These are phyloP conservation scores for Pilaira anomala DNA, from an alignment of 192 early-diverging fungal genomes.

Conservation along the genomic window DNA sequence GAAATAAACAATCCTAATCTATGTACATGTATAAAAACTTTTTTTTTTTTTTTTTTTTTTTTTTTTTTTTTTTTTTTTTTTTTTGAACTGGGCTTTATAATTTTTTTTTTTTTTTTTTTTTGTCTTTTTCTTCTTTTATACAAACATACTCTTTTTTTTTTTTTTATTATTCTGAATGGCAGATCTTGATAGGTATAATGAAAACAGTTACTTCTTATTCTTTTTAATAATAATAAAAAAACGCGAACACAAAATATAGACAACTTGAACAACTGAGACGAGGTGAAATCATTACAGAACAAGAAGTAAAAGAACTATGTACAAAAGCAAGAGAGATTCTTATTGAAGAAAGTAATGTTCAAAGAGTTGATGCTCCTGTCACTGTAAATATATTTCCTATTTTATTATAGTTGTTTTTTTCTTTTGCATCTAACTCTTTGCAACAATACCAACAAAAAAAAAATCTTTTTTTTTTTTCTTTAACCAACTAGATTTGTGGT, in stretches of 20 bases:
- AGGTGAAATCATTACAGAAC: slow-evolving; percentile 91
- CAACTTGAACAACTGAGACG: slow-evolving; percentile 86
- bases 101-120: slow-evolving; percentile 4
- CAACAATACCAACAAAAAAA: background rate
- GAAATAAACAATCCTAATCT: background rate
- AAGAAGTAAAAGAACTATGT: slow-evolving; percentile 92
- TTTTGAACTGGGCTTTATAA: no score
- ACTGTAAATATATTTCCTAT: slow-evolving; percentile 56
- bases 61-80: slow-evolving; percentile 5
- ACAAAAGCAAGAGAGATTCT: slow-evolving; percentile 93
- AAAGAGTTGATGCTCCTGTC: slow-evolving; percentile 92
- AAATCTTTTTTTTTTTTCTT: background rate
- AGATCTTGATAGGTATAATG: slow-evolving; percentile 11
- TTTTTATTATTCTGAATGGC: slow-evolving; percentile 1
- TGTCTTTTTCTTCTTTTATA: background rate
- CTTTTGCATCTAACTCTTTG: background rate
- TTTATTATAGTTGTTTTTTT: background rate
- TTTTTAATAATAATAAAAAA: background rate
- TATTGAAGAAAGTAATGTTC: slow-evolving; percentile 95
- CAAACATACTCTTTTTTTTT: background rate
- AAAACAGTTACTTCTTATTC: background rate
- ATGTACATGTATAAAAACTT: background rate
- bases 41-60: background rate
- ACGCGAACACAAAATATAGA: slow-evolving; percentile 25
- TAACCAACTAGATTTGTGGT: slow-evolving; percentile 66